Percentiles rank a stretch among this genome's conserved stretches.
phyloP scores from a whole-genome alignment of 1,139 yeast species.

The Suhomyces coccinellae region DNA sequence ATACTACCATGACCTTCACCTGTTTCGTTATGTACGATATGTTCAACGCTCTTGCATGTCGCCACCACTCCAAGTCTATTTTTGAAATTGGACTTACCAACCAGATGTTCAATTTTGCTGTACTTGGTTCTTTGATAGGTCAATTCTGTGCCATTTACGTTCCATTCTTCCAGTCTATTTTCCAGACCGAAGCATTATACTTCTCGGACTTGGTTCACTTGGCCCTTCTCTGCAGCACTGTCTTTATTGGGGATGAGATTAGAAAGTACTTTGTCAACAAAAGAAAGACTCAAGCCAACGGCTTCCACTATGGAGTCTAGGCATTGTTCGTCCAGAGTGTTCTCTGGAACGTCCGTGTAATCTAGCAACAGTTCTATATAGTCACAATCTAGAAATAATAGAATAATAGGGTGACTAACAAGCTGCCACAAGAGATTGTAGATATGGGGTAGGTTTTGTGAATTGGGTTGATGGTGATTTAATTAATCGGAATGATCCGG shows the following conservation, averaged over 20 bases:
- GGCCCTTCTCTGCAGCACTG: constrained; percentile 67
- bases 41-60: constrained; percentile 93
- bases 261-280: constrained; percentile 50
- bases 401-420: constrained; percentile 1
- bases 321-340: not conserved
- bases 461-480: no score
- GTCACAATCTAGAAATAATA: constrained; percentile 2
- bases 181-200: constrained; percentile 88
- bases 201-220: constrained; percentile 67
- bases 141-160: constrained; percentile 90
- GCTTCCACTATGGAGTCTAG: constrained; percentile 14
- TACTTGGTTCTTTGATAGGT: constrained; percentile 85
- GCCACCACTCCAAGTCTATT: constrained; percentile 80
- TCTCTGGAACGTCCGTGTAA: constrained; percentile 2
- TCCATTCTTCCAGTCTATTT: constrained; percentile 86
- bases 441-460: no score
- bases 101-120: constrained; percentile 91
- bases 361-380: constrained; percentile 4
- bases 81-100: constrained; percentile 79
- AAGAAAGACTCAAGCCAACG: constrained; percentile 11
- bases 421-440: not conserved
- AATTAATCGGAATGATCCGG: no score
- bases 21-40: constrained; percentile 93
- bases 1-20: constrained; percentile 98
- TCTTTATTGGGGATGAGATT: constrained; percentile 80